Percentiles rank a stretch among this genome's conserved stretches.
Conservation (phyloP, 352 stramenopile genomes). For the Globisporangium carolinianum region DNA sequence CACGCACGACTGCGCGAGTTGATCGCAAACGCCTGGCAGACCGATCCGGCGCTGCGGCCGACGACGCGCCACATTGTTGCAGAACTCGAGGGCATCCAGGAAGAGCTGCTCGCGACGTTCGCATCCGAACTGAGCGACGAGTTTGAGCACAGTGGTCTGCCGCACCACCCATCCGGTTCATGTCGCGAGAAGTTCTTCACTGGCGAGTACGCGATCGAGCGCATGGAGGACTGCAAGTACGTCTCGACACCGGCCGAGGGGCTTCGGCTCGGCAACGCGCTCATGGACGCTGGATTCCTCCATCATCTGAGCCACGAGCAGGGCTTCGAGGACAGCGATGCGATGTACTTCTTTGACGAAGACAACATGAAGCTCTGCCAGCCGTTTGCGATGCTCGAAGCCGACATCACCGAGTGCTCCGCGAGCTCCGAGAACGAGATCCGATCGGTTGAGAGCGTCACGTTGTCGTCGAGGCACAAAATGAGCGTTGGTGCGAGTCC, state of each 20-base stretch:
- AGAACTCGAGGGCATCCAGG: slow-evolving; percentile 48
- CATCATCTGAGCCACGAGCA: slow-evolving; percentile 39
- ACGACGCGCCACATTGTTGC: slow-evolving; percentile 37
- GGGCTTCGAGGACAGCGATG: slow-evolving; percentile 23
- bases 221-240: slow-evolving; percentile 29
- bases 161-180: not conserved
- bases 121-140: slow-evolving; percentile 39
- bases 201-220: slow-evolving; percentile 21
- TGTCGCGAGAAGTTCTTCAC: slow-evolving; percentile 22
- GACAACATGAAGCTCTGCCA: slow-evolving; percentile 18
- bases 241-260: slow-evolving; percentile 20
- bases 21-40: slow-evolving; percentile 48
- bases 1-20: slow-evolving; percentile 46
- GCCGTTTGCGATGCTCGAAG: slow-evolving; percentile 2
- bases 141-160: slow-evolving; percentile 13
- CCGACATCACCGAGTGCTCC: not conserved
- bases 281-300: slow-evolving; percentile 59
- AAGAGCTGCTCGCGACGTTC: slow-evolving; percentile 45
- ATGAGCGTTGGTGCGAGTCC: not conserved
- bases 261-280: slow-evolving; percentile 36
- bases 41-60: slow-evolving; percentile 37
- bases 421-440: slow-evolving; percentile 4
- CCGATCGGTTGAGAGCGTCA: slow-evolving; percentile 3
- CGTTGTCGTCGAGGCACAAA: not conserved
- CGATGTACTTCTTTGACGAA: slow-evolving; percentile 52